A percentile compares a stretch with the other conserved stretches of the same genome.
phyloP scores from a whole-genome alignment of 2,329 filamentous ascomycete genomes.

The Diaporthe nobilis region DNA sequence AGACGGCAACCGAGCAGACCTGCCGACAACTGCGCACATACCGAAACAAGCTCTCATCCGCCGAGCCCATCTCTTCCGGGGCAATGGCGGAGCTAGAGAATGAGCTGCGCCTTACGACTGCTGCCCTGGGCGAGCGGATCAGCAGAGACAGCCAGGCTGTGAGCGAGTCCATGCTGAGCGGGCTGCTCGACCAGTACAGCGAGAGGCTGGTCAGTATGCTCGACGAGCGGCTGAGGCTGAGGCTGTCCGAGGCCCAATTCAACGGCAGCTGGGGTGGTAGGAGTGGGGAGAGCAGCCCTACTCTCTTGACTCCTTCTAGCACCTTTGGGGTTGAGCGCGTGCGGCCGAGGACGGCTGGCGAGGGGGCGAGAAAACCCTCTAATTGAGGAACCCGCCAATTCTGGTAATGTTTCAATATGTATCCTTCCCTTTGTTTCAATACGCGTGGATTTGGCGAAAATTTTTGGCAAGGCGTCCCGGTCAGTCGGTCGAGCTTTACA shows the following conservation, averaged over 20 bases:
- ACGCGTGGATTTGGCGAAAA: slow-evolving; percentile 4
- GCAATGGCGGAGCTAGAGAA: slow-evolving; percentile 74
- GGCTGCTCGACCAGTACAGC: slow-evolving; percentile 81
- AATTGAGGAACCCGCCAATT: slow-evolving; percentile 14
- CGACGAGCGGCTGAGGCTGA: slow-evolving; percentile 76
- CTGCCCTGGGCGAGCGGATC: slow-evolving; percentile 71
- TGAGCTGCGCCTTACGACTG: slow-evolving; percentile 73
- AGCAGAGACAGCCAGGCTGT: slow-evolving; percentile 66
- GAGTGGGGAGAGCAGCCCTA: slow-evolving; percentile 17
- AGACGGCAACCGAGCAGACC: slow-evolving; percentile 75
- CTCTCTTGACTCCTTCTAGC: slow-evolving; percentile 17
- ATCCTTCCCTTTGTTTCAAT: slow-evolving; percentile 17
- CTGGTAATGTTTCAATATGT: slow-evolving; percentile 33
- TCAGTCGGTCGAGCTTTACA: neutral
- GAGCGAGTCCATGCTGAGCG: slow-evolving; percentile 71
- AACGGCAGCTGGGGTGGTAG: neutral
- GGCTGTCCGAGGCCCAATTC: slow-evolving; percentile 41
- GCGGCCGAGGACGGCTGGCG: slow-evolving; percentile 19
- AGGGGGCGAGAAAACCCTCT: slow-evolving; percentile 4
- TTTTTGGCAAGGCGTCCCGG: slow-evolving; percentile 20
- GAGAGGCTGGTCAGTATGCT: slow-evolving; percentile 79
- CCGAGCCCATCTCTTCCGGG: slow-evolving; percentile 68
- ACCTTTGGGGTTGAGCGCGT: slow-evolving; percentile 21
- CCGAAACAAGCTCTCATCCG: slow-evolving; percentile 73
- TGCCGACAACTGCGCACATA: slow-evolving; percentile 74